phyloP scores from a whole-genome alignment of 2,329 filamentous ascomycete genomes.

The Pseudogymnoascus sp. region DNA sequence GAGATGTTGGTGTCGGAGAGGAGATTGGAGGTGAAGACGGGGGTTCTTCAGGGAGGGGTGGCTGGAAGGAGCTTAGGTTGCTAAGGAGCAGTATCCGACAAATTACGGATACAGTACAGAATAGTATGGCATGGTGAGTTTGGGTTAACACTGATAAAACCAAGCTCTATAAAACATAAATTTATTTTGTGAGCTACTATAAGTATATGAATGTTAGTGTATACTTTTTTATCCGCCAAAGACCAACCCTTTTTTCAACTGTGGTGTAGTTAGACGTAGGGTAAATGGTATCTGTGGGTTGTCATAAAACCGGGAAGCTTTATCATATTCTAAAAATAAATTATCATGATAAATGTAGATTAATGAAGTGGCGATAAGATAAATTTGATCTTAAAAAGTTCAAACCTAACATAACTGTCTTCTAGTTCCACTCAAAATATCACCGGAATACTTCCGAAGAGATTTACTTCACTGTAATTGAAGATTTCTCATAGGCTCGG shows the following conservation, averaged over 20 bases:
- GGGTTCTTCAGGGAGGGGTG: background rate
- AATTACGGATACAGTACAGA: background rate
- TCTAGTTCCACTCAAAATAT: background rate
- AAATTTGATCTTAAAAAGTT: background rate
- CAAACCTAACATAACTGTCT: background rate
- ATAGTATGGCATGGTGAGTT: background rate
- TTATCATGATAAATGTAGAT: background rate
- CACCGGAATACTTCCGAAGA: background rate
- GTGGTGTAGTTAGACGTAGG: background rate
- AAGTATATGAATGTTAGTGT: background rate
- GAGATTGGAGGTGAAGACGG: background rate
- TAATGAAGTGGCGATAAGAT: background rate
- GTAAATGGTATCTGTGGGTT: background rate
- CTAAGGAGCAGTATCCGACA: constrained; percentile 1
- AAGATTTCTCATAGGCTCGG: constrained; percentile 1
- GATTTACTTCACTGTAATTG: background rate
- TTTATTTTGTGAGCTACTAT: background rate
- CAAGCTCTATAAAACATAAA: background rate
- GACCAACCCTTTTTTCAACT: too few relatives aligned
- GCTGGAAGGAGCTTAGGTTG: background rate
- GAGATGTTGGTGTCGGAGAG: background rate
- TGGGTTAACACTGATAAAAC: background rate
- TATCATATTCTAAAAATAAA: constrained; percentile 3
- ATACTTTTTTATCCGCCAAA: too few relatives aligned
- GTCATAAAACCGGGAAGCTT: background rate